Conservation (phyloP, 805 yeast genomes). For the Hermanozyma aechmeae region DNA sequence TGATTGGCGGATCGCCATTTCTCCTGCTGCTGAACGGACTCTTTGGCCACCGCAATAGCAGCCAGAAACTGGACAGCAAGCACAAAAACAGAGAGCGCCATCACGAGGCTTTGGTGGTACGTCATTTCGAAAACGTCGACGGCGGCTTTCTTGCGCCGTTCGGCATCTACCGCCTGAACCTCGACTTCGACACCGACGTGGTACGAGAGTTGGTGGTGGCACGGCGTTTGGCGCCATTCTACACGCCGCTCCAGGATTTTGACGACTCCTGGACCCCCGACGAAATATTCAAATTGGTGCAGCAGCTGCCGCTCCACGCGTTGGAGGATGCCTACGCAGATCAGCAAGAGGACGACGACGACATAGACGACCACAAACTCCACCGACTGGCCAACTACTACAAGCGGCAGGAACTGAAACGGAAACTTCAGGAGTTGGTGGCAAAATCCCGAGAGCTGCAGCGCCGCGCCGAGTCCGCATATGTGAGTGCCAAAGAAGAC, state of each 20-base stretch:
- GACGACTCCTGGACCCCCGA: conserved; percentile 64
- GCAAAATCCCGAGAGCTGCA: conserved; percentile 18
- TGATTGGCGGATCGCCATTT: too few species aligned
- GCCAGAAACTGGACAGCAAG: too few species aligned
- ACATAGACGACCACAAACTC: conserved; percentile 50
- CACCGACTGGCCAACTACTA: conserved; percentile 37
- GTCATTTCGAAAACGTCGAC: conserved; percentile 66
- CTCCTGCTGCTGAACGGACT: too few species aligned
- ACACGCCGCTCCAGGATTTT: conserved; percentile 77
- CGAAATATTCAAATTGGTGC: conserved; percentile 44
- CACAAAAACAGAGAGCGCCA: conserved; percentile 41
- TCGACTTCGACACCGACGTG: conserved; percentile 63
- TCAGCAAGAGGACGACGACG: conserved; percentile 49
- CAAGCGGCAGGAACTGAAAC: conserved; percentile 42
- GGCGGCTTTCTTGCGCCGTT: conserved; percentile 92
- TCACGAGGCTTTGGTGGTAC: conserved; percentile 48
- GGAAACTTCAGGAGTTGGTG: conserved; percentile 31
- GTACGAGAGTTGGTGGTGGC: conserved; percentile 65
- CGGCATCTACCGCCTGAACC: conserved; percentile 72
- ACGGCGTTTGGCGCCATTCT: conserved; percentile 81
- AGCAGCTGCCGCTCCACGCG: conserved; percentile 49
- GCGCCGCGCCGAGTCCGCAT: conserved; percentile 27
- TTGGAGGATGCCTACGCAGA: conserved; percentile 38
- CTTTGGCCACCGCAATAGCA: too few species aligned
- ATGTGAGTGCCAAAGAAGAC: conserved; percentile 14